Percentiles rank a stretch among this genome's conserved stretches.
Evolutionary conservation across 1,284 basidiomycete species (phyloP).

Genomic region (Ganoderma boninense): DNA sequence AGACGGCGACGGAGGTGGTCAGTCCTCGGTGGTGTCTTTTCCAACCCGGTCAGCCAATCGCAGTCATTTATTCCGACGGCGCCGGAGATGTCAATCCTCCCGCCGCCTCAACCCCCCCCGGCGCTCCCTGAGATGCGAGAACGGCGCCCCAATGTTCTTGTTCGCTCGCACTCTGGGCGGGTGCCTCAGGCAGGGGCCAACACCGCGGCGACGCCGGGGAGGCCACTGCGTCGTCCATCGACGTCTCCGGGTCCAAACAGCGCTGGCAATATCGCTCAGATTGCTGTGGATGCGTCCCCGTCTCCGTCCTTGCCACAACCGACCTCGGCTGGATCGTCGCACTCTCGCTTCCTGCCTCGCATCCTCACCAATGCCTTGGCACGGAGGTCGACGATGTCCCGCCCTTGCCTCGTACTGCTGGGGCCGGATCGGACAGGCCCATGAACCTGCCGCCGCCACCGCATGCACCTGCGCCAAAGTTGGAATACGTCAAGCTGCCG

Average conservation of each 20-base stretch:
- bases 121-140: constrained; percentile 34
- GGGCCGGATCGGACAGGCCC: constrained; percentile 32
- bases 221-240: constrained; percentile 33
- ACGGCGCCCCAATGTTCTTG: constrained; percentile 31
- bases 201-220: constrained; percentile 26
- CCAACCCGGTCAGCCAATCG: constrained; percentile 32
- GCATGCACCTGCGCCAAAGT: constrained; percentile 77
- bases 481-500: constrained; percentile 90
- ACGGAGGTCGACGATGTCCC: constrained; percentile 66
- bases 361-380: constrained; percentile 73
- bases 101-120: constrained; percentile 37
- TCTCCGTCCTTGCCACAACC: constrained; percentile 40
- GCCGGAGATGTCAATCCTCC: constrained; percentile 27
- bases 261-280: constrained; percentile 27
- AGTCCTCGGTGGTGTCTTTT: constrained; percentile 56
- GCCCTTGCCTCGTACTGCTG: constrained; percentile 40
- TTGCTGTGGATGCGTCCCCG: constrained; percentile 25
- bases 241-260: constrained; percentile 35
- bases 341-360: constrained; percentile 73
- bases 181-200: constrained; percentile 26
- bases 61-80: constrained; percentile 37
- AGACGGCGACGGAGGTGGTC: constrained; percentile 64
- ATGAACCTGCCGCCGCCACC: constrained; percentile 34
- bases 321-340: constrained; percentile 48
- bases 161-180: constrained; percentile 40